Percentiles rank a stretch among this genome's conserved stretches.
These are phyloP conservation scores for Epichloe uncinata DNA, from an alignment of 2,329 filamentous ascomycete species.

Conservation along the genomic window DNA sequence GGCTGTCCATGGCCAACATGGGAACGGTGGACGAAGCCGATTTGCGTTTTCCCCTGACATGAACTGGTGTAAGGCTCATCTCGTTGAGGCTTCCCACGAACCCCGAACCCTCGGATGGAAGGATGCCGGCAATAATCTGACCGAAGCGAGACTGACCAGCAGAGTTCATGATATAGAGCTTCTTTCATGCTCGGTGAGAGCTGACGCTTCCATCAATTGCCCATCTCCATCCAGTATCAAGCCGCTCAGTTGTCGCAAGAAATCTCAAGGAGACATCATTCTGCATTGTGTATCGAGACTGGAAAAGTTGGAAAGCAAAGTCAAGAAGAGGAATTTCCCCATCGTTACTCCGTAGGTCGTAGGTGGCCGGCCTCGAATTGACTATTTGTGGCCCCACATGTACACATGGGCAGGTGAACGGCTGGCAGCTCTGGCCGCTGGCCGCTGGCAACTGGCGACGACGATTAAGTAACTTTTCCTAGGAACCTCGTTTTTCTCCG, in stretches of 20 bases:
- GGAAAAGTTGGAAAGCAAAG: no score
- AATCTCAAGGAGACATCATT: no score
- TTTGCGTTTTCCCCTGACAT: constrained; percentile 33
- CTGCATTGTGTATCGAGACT: no score
- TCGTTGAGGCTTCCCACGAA: not conserved
- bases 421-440: not conserved
- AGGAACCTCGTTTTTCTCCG: not conserved
- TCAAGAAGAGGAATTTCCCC: no score
- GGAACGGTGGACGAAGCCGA: constrained; percentile 8
- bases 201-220: not conserved
- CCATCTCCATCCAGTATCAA: not conserved
- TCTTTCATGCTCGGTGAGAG: not conserved
- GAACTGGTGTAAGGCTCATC: constrained; percentile 38
- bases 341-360: no score
- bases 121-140: not conserved
- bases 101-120: not conserved
- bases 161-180: not conserved
- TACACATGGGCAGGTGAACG: not conserved
- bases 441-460: not conserved
- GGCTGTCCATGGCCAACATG: constrained; percentile 1
- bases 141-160: no score
- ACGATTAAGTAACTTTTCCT: not conserved
- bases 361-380: no score
- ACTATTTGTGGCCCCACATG: no score
- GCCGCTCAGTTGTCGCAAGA: not conserved